Base-by-base conservation (phyloP, 179 eudicot genomes). In the Spinacia oleracea region DNA sequence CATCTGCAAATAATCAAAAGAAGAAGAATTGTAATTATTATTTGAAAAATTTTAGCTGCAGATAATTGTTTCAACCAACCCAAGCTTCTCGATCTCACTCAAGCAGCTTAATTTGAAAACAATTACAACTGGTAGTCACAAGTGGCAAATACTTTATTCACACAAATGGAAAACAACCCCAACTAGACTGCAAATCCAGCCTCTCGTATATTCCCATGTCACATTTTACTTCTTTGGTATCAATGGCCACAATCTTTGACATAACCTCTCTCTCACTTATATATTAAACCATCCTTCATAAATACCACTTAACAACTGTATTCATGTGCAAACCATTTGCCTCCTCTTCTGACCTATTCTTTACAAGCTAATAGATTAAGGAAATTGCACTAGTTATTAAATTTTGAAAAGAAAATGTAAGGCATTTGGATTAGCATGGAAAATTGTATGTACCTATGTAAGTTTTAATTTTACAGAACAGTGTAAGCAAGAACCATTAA, bases 1-100 rank as follows among this genome's bases (percentile, higher is more conserved):
- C 89, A 90, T 93, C 98, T 95, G 88, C 87, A 90, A 50, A 62
- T 53, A 78, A 75, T 20, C 23, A 58, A 77, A 65, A 55, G 35
- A 48, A 63, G 10, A 34, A 40, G 8, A 55, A 42, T 67, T 48
- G 9, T 34, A 5, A 29, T 14, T 20, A 70, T 16, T 2, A 8
- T 16, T 53, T 25, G 32, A 43, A 45, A 5, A 4, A 23, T 48
- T n/a, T 14, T 43, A 38, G 48, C 43, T 10, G 72, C 72, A 74
- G 16, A 74, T 35, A 46, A 67, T 40, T 53, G 32, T 45, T 35
- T 68, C 62, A 73, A 35, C 35, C 48, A 50, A 62, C 34, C n/a
- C n/a, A n/a, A n/a, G n/a, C n/a, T n/a, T n/a, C n/a, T n/a, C n/a
- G 14, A 32, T 15, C 23, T 34, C 29, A 34, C 18, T 69, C 70